Base-by-base conservation (phyloP, 169 alveolate genomes). In the Cystoisospora suis region DNA sequence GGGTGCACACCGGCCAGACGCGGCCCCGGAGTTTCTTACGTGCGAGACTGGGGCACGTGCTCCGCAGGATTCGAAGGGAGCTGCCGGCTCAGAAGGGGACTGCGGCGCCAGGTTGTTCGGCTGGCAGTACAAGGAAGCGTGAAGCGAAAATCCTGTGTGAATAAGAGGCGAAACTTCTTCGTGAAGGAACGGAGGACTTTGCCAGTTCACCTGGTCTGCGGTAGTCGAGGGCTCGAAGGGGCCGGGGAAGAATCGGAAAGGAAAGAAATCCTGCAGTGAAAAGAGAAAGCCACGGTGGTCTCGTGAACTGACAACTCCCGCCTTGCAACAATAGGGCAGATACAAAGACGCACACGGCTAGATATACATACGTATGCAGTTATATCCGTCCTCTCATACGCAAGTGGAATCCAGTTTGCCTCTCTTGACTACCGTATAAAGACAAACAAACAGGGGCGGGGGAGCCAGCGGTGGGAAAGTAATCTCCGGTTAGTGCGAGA, bases 181-280 rank as follows among this genome's bases (percentile, higher is more conserved):
- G 83, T 72, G 83, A 3, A 72, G 53, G 32, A 12, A 72, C 56
- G 83, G 38, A 0, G 56, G 83, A 27, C 83, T 72, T 46, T 72
- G 38, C 83, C 83, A 72, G 58, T 53, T n/a, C 7, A 72, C 42
- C 29, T 38, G 6, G 20, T 34, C 83, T 6, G 12, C 38, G 1
- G 46, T 3, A 46, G 83, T 72, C 34, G 36, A n/a, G n/a, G 83
- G 83, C 1, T 32, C 83, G 53, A 72, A 72, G 34, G 83, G 83
- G 1, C 83, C 83, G 1, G 83, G 83, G 32, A 38, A 72, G 20
- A 72, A 72, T 3, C 83, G 83, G 20, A 38, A 72, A 1, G 83
- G 83, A 20, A 72, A 72, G 58, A 46, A 72, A 34, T 17, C 83
- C 83, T 72, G 83, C 46, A 69, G 42, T 4, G 15, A 53, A 53